phyloP scores from a whole-genome alignment of 345 rosid species.

The Arabidopsis thaliana region TAIR10.1 NC_003070.9:28534001-28534500 shows the following conservation, averaged over 20 bases:
- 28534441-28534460: constrained; percentile 59
- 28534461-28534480: background rate
- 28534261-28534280: background rate
- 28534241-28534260: background rate
- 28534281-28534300: background rate
- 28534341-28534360: background rate
- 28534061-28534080: background rate
- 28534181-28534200: constrained; percentile 59
- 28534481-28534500: background rate
- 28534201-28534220: background rate
- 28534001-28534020: background rate
- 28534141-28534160: constrained; percentile 55
- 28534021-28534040: constrained; percentile 30
- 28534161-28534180: constrained; percentile 76
- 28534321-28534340: constrained; percentile 6
- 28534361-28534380: constrained; percentile 15
- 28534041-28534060: background rate
- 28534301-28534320: background rate
- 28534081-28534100: constrained; percentile 27
- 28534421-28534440: constrained; percentile 92
- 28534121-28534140: constrained; percentile 55
- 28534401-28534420: constrained; percentile 99
- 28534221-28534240: background rate
- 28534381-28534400: constrained; percentile 82
- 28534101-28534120: background rate